Evolutionary conservation across 495 filamentous ascomycete species (phyloP), one percentile per base, ranked within the genome.

Genomic region (Aspergillus biplanus): DNA sequence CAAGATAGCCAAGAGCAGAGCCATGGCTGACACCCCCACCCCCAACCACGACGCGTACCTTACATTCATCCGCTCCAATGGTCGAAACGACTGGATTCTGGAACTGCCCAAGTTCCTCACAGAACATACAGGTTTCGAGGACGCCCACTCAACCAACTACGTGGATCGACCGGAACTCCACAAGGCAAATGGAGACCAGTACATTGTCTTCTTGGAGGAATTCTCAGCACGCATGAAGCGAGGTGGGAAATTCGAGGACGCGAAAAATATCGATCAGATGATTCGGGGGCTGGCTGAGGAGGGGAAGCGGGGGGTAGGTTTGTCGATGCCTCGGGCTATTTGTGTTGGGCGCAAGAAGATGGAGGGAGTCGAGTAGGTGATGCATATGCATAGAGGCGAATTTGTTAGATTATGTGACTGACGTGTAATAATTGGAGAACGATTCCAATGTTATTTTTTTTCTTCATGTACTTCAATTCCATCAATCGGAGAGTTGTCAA

Each of bases 81-180:
- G 67, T 5, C 64, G 67, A 4, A 55, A 65, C 32, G 62, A 67
- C 58, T 69, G 67, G 67, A 35, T 65, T 0, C 7, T 65, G 35
- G 61, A 65, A 1, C 61, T 69, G 3, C 67, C 65, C 13, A 1
- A 53, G 5, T 34, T 42, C 6, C 35, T 67, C 6, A 50, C 16
- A 52, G 35, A 52, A 5, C 21, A 58, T 8, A 37, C 47, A 6
- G 62, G 65, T 3, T 67, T 65, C 21, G 55, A 59, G 15, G n/a
- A 56, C 21, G 37, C 64, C 8, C 33, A 57, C 34, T 21, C 65
- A 16, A 32, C 52, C 5, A 37, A 64, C 35, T 65, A 69, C 48
- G 44, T 33, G 1, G 61, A 64, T 7, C 48, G 50, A 5, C 52
- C 32, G 12, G 67, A 66, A 11, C 33, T 67, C 21, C 18, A 33